Base-by-base conservation (phyloP, 495 filamentous ascomycete genomes). In the Lichenothelia convexa region DNA sequence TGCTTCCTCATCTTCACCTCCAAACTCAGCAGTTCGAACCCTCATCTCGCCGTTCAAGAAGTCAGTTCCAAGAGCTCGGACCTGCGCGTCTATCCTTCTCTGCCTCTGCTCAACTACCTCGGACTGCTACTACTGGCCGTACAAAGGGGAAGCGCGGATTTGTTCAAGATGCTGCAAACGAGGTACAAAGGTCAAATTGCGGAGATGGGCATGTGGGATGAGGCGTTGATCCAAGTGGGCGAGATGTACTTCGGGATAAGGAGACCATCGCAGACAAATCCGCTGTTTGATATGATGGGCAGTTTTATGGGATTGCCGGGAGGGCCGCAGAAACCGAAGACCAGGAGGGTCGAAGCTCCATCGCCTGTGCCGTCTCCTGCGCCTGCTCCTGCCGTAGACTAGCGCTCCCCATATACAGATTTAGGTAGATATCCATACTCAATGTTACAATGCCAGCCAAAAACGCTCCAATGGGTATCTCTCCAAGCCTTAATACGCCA, bases 201-300 rank as follows among this genome's bases (percentile, higher is more conserved):
- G 41, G 91, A 93, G 43, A 59, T 75, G 3, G 41, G 63, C 1
- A 60, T 61, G 18, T 94, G 89, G 84, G 77, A 84, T 27, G 84
- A 89, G 50, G 70, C 80, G 16, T 60, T 95, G 45, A 77, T 80
- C 29, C 73, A 80, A 53, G 73, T 95, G 44, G 89, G 79, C 27
- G 86, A 95, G 66, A 86, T 89, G 69, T 99, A 94, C 60, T 99
- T 95, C 55, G 75, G 70, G n/a, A 93, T 99, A 50, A 77, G 77
- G 64, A 72, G 85, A 43, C 86, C 82, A 20, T 65, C 76, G 34
- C 80, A 87, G 58, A 75, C 75, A 29, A 94, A 93, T 51, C 85
- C 84, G 5, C 53, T 95, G 45, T 67, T 95, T 48, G 91, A 95
- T 47, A 95, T 99, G 84, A 92, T 95, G 85, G 80, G 85, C 3